Conservation (phyloP, 257 asterid species). For the Petunia axillaris region DNA sequence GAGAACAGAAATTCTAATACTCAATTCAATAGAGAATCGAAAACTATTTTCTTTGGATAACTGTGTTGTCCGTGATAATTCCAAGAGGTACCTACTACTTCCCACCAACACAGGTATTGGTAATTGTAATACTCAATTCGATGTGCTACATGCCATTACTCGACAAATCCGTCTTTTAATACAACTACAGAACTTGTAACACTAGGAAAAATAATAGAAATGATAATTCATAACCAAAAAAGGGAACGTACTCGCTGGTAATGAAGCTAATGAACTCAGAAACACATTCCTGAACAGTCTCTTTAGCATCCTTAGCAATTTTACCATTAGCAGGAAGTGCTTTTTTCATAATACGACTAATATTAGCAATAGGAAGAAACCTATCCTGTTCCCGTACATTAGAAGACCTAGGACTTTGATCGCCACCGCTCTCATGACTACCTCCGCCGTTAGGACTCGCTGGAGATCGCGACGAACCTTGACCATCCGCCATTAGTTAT, state of each 20-base stretch:
- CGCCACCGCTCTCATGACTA: slow-evolving; percentile 78
- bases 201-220: not conserved
- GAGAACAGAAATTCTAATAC: too few relatives aligned
- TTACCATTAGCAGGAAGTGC: slow-evolving; percentile 78
- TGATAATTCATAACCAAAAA: not conserved
- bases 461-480: slow-evolving; percentile 50
- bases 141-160: not conserved
- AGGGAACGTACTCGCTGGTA: slow-evolving; percentile 73
- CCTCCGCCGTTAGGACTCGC: slow-evolving; percentile 66
- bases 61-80: too few relatives aligned
- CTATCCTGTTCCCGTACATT: slow-evolving; percentile 78
- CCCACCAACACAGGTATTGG: too few relatives aligned
- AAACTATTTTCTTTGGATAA: too few relatives aligned
- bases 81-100: too few relatives aligned
- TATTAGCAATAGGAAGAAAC: slow-evolving; percentile 78
- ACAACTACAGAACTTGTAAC: not conserved
- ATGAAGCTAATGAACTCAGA: slow-evolving; percentile 87
- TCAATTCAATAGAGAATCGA: too few relatives aligned
- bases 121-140: too few relatives aligned
- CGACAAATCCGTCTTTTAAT: not conserved
- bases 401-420: slow-evolving; percentile 76
- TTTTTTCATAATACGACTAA: slow-evolving; percentile 86
- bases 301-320: slow-evolving; percentile 85
- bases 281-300: slow-evolving; percentile 86
- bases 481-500: slow-evolving; percentile 67